Conservation (phyloP, 129 eudicot species). For the Chrysanthemum makinoi region DNA sequence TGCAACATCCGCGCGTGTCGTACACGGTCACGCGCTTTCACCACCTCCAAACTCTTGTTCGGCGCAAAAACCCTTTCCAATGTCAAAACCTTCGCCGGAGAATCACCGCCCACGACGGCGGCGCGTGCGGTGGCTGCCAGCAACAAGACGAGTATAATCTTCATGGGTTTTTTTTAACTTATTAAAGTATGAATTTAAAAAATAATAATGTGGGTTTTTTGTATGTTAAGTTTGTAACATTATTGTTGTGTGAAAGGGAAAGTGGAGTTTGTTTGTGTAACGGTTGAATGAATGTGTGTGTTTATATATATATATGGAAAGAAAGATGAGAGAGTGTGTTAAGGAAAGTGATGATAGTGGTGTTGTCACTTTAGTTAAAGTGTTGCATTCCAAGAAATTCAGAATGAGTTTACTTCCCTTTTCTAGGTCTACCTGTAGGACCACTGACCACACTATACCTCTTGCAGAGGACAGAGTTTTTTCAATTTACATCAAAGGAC, state of each 20-base stretch:
- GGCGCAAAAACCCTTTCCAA: slow-evolving; percentile 81
- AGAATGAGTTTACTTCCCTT: not conserved
- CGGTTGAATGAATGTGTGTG: slow-evolving; percentile 14
- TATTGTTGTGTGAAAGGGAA: slow-evolving; percentile 9
- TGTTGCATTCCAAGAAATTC: slow-evolving; percentile 22
- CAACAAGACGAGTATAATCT: slow-evolving; percentile 26
- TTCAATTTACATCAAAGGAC: too few relatives aligned
- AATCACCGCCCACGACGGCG: slow-evolving; percentile 30
- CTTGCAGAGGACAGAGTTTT: too few relatives aligned
- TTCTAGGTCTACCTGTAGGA: too few relatives aligned
- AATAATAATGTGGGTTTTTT: not conserved
- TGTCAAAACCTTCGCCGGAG: slow-evolving; percentile 43
- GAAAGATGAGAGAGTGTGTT: not conserved
- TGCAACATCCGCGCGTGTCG: slow-evolving; percentile 81
- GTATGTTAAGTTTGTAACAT: slow-evolving; percentile 8
- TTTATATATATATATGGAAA: slow-evolving; percentile 1
- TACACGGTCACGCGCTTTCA: slow-evolving; percentile 58
- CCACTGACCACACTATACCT: too few relatives aligned
- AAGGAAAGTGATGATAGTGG: slow-evolving; percentile 17
- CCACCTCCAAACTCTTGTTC: slow-evolving; percentile 50
- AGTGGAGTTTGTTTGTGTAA: slow-evolving; percentile 7
- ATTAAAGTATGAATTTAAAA: too few relatives aligned
- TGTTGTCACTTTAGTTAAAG: slow-evolving; percentile 23
- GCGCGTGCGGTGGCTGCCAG: slow-evolving; percentile 30
- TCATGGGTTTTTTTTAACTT: not conserved